Conservation (phyloP, 75 land plant species). For the Cunninghamia lanceolata region DNA sequence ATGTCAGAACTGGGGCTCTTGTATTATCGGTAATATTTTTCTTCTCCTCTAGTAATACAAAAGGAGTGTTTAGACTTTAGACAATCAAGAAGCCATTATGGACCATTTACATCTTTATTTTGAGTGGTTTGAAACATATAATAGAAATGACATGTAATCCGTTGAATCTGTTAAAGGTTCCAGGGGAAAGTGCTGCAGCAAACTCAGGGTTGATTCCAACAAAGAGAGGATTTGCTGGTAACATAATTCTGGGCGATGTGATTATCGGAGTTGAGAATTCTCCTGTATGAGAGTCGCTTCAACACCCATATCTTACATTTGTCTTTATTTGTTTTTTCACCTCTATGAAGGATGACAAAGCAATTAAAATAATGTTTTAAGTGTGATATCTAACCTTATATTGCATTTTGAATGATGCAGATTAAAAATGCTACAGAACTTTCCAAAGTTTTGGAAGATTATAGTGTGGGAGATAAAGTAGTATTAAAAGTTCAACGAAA, state of each 20-base stretch:
- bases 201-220: constrained; percentile 88
- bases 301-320: not conserved
- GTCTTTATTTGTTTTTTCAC: not conserved
- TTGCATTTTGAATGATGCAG: constrained; percentile 37
- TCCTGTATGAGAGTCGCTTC: constrained; percentile 44
- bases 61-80: not conserved
- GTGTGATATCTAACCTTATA: not conserved
- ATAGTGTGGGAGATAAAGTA: constrained; percentile 71
- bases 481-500: constrained; percentile 73
- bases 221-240: constrained; percentile 89
- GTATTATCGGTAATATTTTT: constrained; percentile 60
- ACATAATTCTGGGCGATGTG: constrained; percentile 91
- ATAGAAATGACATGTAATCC: not conserved
- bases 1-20: constrained; percentile 87
- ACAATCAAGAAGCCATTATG: not conserved
- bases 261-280: constrained; percentile 64
- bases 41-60: not conserved
- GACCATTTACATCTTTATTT: not conserved
- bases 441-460: constrained; percentile 70
- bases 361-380: not conserved
- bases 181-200: constrained; percentile 66
- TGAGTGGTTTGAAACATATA: not conserved
- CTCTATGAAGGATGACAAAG: not conserved
- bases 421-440: constrained; percentile 67
- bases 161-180: constrained; percentile 47